Conservation (phyloP, 2,329 filamentous ascomycete genomes). For the Coniochaeta sp. region DNA sequence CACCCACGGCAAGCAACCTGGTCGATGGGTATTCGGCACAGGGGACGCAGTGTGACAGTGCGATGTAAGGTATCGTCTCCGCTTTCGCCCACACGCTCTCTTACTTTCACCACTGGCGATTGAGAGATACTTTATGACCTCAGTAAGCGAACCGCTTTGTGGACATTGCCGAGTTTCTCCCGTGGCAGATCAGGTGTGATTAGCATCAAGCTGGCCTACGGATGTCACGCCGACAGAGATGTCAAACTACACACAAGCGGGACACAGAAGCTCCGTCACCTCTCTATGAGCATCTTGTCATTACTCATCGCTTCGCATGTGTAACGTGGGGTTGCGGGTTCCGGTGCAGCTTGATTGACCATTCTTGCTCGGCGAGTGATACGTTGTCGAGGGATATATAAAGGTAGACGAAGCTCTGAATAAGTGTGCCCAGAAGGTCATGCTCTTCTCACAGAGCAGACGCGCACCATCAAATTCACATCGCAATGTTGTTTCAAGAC, state of each 20-base stretch:
- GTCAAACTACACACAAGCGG: neutral
- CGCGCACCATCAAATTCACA: neutral
- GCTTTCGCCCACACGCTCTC: too few species aligned
- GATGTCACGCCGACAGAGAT: too few species aligned
- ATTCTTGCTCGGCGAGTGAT: neutral
- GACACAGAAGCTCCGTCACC: neutral
- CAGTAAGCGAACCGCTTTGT: too few species aligned
- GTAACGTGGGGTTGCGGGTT: neutral
- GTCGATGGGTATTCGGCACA: too few species aligned
- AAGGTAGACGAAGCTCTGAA: neutral
- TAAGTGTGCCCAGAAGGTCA: neutral
- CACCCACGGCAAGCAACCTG: too few species aligned
- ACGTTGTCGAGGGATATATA: neutral
- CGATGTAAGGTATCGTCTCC: too few species aligned
- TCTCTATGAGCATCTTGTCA: neutral
- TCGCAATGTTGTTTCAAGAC: neutral
- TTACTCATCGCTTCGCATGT: neutral
- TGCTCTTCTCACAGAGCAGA: neutral
- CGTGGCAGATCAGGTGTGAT: too few species aligned
- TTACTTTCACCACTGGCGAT: too few species aligned
- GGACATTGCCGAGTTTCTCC: too few species aligned
- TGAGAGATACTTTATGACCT: too few species aligned
- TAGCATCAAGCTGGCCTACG: too few species aligned
- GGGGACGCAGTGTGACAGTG: too few species aligned
- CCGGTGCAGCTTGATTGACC: neutral